A percentile compares a stretch with the other conserved stretches of the same genome.
phyloP scores from a whole-genome alignment of 2,329 filamentous ascomycete genomes.

The Aspergillus unguis region DNA sequence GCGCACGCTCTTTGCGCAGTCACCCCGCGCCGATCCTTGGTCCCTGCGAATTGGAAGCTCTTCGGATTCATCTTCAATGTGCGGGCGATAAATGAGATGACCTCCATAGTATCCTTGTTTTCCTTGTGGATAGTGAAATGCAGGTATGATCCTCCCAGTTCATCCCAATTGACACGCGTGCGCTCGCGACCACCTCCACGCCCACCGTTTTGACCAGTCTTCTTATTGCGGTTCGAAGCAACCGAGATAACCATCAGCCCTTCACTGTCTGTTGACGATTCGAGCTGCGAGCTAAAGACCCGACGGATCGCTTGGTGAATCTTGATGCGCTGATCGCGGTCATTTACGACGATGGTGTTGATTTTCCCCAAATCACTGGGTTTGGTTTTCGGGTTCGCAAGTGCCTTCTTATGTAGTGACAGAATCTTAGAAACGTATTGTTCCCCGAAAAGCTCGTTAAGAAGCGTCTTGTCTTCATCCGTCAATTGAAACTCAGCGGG shows the following conservation, averaged over 20 bases:
- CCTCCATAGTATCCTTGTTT: constrained; percentile 95
- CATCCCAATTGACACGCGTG: constrained; percentile 58
- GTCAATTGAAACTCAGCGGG: constrained; percentile 34
- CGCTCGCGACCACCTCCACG: constrained; percentile 27
- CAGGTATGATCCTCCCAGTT: constrained; percentile 72
- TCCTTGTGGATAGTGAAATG: constrained; percentile 95
- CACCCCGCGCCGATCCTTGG: constrained; percentile 83
- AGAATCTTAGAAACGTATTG: constrained; percentile 51
- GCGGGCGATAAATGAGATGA: constrained; percentile 71
- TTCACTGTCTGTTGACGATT: constrained; percentile 71
- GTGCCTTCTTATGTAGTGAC: constrained; percentile 53
- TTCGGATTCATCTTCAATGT: constrained; percentile 67
- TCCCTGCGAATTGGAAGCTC: constrained; percentile 77
- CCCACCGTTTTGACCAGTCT: constrained; percentile 26
- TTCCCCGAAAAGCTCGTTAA: constrained; percentile 51
- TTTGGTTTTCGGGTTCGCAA: constrained; percentile 54
- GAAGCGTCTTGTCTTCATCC: constrained; percentile 44
- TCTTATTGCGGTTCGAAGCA: constrained; percentile 34
- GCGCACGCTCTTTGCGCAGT: constrained; percentile 79
- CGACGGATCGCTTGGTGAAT: constrained; percentile 68
- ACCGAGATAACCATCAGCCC: constrained; percentile 62
- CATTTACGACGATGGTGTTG: constrained; percentile 53
- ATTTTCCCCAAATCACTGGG: constrained; percentile 55
- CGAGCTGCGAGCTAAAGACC: constrained; percentile 73
- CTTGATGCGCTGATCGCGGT: constrained; percentile 60